Percentiles rank a stretch among this genome's conserved stretches.
Evolutionary conservation across 2,329 filamentous ascomycete species (phyloP).

Genomic region (Colletotrichum eleusines): DNA sequence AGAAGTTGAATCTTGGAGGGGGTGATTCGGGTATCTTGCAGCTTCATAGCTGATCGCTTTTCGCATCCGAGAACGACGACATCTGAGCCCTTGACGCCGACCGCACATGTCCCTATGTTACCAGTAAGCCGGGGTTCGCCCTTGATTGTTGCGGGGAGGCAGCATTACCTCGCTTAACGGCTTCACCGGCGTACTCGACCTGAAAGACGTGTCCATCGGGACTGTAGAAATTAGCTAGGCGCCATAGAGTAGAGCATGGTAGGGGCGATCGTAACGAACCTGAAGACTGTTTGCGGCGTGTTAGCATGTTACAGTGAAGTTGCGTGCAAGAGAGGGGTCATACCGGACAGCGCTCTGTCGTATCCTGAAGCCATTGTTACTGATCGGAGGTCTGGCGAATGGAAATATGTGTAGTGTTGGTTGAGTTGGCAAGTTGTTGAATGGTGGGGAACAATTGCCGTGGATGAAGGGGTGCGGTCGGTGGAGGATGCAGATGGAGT

Average conservation of each 20-base stretch:
- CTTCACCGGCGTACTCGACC: slow-evolving; percentile 98
- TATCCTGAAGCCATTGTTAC: slow-evolving; percentile 88
- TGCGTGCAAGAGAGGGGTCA: slow-evolving; percentile 55
- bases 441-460: slow-evolving; percentile 35
- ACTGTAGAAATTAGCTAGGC: slow-evolving; percentile 70
- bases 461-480: slow-evolving; percentile 36
- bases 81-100: slow-evolving; percentile 94
- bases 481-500: slow-evolving; percentile 38
- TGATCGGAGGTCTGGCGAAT: slow-evolving; percentile 35
- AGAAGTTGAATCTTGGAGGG: slow-evolving; percentile 98
- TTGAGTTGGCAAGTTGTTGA: slow-evolving; percentile 13
- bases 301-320: slow-evolving; percentile 53
- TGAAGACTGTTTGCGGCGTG: slow-evolving; percentile 77
- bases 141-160: slow-evolving; percentile 33
- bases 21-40: slow-evolving; percentile 98
- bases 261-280: slow-evolving; percentile 62
- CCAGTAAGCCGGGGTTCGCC: slow-evolving; percentile 45
- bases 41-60: slow-evolving; percentile 99
- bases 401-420: slow-evolving; percentile 16
- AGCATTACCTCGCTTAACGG: slow-evolving; percentile 90
- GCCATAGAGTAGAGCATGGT: slow-evolving; percentile 29
- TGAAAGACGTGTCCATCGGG: slow-evolving; percentile 99
- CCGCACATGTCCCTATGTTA: slow-evolving; percentile 87
- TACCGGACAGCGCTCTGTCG: slow-evolving; percentile 98
- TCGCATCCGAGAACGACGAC: slow-evolving; percentile 98